Evolutionary conservation across 768 basidiomycete species (phyloP).

Genomic region (Gloeophyllum trabeum): DNA sequence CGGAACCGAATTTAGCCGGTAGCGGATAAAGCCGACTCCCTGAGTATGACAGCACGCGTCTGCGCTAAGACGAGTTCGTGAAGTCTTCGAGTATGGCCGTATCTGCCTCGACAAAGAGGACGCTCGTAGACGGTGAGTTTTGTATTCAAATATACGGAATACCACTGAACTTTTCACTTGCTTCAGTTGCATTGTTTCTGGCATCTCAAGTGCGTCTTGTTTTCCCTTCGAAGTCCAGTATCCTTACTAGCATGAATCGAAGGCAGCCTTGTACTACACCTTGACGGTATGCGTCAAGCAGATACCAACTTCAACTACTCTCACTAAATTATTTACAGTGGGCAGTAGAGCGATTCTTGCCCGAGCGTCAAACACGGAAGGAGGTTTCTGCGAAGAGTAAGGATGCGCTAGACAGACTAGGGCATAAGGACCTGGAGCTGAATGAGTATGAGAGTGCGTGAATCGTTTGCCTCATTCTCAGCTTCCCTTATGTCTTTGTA

Average conservation of each 20-base stretch:
- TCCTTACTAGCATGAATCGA: conserved; percentile 12
- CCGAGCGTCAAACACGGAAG: conserved; percentile 35
- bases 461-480: not conserved
- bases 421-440: conserved; percentile 63
- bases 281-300: conserved; percentile 39
- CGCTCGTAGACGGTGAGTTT: conserved; percentile 30
- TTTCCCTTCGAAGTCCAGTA: not conserved
- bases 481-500: conserved; percentile 16
- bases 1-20: too few relatives aligned
- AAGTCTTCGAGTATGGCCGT: conserved; percentile 5
- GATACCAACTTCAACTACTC: not conserved
- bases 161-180: not conserved
- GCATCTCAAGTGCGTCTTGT: conserved; percentile 36
- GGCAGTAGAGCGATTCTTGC: conserved; percentile 45
- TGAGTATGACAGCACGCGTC: too few relatives aligned
- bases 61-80: too few relatives aligned
- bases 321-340: conserved; percentile 31
- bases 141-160: not conserved
- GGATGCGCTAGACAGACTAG: conserved; percentile 59
- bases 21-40: too few relatives aligned
- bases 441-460: conserved; percentile 84
- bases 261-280: conserved; percentile 76
- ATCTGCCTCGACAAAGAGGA: conserved; percentile 27
- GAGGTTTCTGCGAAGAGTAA: conserved; percentile 58
- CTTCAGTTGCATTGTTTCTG: conserved; percentile 30